A percentile compares a stretch with the other conserved stretches of the same genome.
phyloP scores from a whole-genome alignment of 129 eudicot genomes.

The Rutidosis leptorrhynchoides region DNA sequence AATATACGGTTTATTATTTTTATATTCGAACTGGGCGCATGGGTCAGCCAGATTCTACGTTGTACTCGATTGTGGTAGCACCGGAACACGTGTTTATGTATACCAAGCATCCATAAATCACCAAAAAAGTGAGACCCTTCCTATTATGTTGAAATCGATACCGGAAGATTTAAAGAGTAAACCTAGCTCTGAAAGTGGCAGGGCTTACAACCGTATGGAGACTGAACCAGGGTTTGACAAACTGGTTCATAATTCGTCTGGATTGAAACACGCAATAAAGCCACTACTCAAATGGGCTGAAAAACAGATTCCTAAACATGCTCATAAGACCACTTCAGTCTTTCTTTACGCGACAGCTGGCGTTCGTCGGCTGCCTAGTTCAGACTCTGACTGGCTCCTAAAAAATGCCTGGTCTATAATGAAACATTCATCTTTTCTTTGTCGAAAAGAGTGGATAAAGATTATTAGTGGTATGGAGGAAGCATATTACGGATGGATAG shows the following conservation, averaged over 20 bases:
- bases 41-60: slow-evolving; percentile 71
- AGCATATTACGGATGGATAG: slow-evolving; percentile 99
- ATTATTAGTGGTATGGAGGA: slow-evolving; percentile 90
- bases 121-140: slow-evolving; percentile 55
- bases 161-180: slow-evolving; percentile 68
- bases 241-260: slow-evolving; percentile 72
- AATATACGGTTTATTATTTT: slow-evolving; percentile 33
- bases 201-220: slow-evolving; percentile 95
- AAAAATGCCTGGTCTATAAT: slow-evolving; percentile 69
- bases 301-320: slow-evolving; percentile 74
- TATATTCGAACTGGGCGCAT: slow-evolving; percentile 58
- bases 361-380: slow-evolving; percentile 79
- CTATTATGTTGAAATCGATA: slow-evolving; percentile 62
- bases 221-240: slow-evolving; percentile 96
- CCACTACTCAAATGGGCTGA: slow-evolving; percentile 88
- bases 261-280: slow-evolving; percentile 68
- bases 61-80: slow-evolving; percentile 98
- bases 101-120: slow-evolving; percentile 65
- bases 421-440: slow-evolving; percentile 68
- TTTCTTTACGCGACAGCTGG: slow-evolving; percentile 98
- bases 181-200: slow-evolving; percentile 58
- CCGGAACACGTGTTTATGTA: slow-evolving; percentile 91
- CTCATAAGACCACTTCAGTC: slow-evolving; percentile 79
- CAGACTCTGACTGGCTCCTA: slow-evolving; percentile 93
- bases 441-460: slow-evolving; percentile 83